Evolutionary conservation across 164 flowering plant species (phyloP).

Genomic region (Nymphaea thermarum): DNA sequence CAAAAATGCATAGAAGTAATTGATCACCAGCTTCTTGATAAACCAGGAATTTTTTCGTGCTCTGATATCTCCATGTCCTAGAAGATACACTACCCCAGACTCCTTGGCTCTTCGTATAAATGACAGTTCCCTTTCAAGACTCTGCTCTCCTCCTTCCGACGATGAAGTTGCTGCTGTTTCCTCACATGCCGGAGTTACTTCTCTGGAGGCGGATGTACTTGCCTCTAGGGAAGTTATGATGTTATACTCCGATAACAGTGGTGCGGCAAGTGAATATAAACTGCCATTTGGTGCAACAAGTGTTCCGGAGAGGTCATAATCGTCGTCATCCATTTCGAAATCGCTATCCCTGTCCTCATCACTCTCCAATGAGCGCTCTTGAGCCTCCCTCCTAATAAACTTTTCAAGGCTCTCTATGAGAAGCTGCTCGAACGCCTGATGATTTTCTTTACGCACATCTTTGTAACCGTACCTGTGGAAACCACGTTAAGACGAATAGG

Average conservation of each 20-base stretch:
- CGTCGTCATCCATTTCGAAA: constrained; percentile 33
- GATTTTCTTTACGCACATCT: constrained; percentile 95
- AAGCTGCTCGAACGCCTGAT: constrained; percentile 88
- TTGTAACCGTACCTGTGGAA: constrained; percentile 72
- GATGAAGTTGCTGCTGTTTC: constrained; percentile 9
- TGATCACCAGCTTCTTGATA: constrained; percentile 75
- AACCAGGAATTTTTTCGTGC: constrained; percentile 99
- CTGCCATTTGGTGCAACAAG: constrained; percentile 85
- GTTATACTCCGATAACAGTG: constrained; percentile 55
- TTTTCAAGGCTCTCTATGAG: constrained; percentile 96
- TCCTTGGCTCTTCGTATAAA: constrained; percentile 87
- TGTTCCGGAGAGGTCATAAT: constrained; percentile 28
- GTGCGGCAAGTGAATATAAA: constrained; percentile 70
- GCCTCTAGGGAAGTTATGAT: neutral
- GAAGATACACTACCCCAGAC: constrained; percentile 92
- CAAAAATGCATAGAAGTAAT: constrained; percentile 88
- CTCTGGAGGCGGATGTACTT: neutral
- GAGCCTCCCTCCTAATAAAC: constrained; percentile 91
- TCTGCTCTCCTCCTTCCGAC: constrained; percentile 42
- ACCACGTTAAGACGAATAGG: neutral
- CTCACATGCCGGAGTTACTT: constrained; percentile 5
- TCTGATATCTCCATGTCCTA: constrained; percentile 92
- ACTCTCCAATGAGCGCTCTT: constrained; percentile 82
- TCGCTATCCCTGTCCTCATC: constrained; percentile 74
- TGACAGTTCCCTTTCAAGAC: constrained; percentile 81